Base-by-base conservation (phyloP, 495 filamentous ascomycete species). In the Emericellopsis terricola region DNA sequence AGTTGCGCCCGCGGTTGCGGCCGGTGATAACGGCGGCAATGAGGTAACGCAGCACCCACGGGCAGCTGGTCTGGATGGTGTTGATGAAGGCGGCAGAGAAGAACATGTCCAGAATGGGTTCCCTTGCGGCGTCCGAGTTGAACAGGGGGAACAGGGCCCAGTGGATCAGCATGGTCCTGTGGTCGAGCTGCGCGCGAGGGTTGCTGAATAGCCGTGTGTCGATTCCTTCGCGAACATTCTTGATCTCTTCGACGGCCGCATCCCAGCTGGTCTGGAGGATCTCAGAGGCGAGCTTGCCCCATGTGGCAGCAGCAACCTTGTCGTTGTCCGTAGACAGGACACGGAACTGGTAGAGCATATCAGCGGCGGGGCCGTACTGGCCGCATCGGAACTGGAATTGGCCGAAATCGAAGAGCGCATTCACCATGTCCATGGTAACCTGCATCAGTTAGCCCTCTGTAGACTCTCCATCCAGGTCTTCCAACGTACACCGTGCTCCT, bases 131-230 rank as follows among this genome's bases (percentile, higher is more conserved):
- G 50, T 92, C 86, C 60, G 86, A 75, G 69, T 94, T 94, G 73
- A 96, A 97, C 66, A 94, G 87, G 36, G 91, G 89, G 71, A 96
- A 97, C 38, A 97, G 72, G 28, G 79, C 75, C 89, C 89, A 97
- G 76, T 96, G 91, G 50, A 94, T 80, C 45, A 97, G 69, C 82
- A 86, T 91, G 19, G 84, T 87, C 40, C 91, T 82, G 63, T 93
- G 85, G 48, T 81, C 73, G 19, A 97, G 78, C 59, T 97, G 89
- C 18, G 76, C 85, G 35, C 94, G 66, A 8, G 91, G 83, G 66
- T 91, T 93, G 69, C 79, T 86, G 71, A 92, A 91, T 31, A 96
- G 71, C 52, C 81, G 77, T 21, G 69, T 74, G 51, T 97, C 87
- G 55, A 94, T 94, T 35, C 64, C 66, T 50, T 97, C 89, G 60